These are phyloP conservation scores for Didymellaceae sp. DNA, from an alignment of 2,329 filamentous ascomycete genomes.

Conservation along the genomic window DNA sequence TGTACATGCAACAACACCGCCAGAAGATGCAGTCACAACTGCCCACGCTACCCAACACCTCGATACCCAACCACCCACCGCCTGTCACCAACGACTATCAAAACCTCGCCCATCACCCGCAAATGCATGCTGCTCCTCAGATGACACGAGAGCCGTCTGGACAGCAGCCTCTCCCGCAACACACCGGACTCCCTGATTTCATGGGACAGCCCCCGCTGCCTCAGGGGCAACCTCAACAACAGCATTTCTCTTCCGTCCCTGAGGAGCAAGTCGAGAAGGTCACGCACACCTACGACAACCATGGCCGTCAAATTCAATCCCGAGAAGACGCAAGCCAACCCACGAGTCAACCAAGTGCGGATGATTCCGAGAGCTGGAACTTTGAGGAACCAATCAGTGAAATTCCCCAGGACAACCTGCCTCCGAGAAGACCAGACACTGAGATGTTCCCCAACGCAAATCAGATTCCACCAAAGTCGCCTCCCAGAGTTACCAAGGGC, in stretches of 20 bases:
- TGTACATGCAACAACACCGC: slow-evolving; percentile 64
- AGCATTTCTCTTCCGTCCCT: slow-evolving; percentile 49
- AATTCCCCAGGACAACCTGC: slow-evolving; percentile 57
- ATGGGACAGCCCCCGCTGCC: slow-evolving; percentile 45
- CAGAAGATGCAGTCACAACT: slow-evolving; percentile 58
- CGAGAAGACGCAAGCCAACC: slow-evolving; percentile 51
- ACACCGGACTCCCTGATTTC: slow-evolving; percentile 38
- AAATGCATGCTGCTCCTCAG: slow-evolving; percentile 51
- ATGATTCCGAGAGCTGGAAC: slow-evolving; percentile 82
- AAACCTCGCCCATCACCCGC: slow-evolving; percentile 46
- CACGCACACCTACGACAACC: slow-evolving; percentile 65
- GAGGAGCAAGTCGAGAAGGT: slow-evolving; percentile 66
- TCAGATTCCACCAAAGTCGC: slow-evolving; percentile 79
- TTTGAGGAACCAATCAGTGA: slow-evolving; percentile 81
- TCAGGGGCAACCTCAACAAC: slow-evolving; percentile 39
- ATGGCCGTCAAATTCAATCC: slow-evolving; percentile 58
- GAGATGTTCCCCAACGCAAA: slow-evolving; percentile 85
- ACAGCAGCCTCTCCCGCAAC: slow-evolving; percentile 51
- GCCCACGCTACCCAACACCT: slow-evolving; percentile 42
- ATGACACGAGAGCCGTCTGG: slow-evolving; percentile 53
- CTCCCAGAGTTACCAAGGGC: slow-evolving; percentile 68
- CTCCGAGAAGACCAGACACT: slow-evolving; percentile 76
- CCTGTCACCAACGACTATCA: slow-evolving; percentile 50
- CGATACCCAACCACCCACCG: slow-evolving; percentile 68
- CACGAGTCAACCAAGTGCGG: slow-evolving; percentile 49